Base-by-base conservation (phyloP, 2,329 filamentous ascomycete genomes). In the Geoglossum cookeanum region DNA sequence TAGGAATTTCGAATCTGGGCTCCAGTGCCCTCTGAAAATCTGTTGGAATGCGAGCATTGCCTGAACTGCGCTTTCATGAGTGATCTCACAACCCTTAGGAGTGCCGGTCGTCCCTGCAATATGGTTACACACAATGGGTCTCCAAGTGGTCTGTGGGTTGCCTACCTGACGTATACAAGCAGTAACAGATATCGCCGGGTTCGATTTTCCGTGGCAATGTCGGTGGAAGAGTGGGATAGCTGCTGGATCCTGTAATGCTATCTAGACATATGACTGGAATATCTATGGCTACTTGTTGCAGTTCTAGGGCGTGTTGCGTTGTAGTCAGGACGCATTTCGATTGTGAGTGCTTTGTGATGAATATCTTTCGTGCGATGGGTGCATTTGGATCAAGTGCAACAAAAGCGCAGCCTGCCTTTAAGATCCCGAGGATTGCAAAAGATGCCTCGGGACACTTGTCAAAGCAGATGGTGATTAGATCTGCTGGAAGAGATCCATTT, bases 81-180 rank as follows among this genome's bases (percentile, higher is more conserved):
- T 94, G 52, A 96, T 81, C 59, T 92, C 80, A 62, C 89, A 95
- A 1, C 88, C 88, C 63, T 94, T 94, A 0, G 89, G 88, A 0
- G 81, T 85, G 2, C 88, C 88, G 0, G 88, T 94, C 0, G 88
- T 94, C 3, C 88, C 57, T 58, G 56, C 3, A 13, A 37, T 13
- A 44, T 39, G 22, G 4, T 35, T 52, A 32, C 4, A n/a, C 32
- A 37, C 15, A 17, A 37, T 55, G 13, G 22, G 6, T 8, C 37
- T 15, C 29, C 58, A 55, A 33, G 53, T 13, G 22, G 11, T 32
- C 17, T 22, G 6, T 7, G 2, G 6, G 15, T 3, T 1, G 6
- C 55, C 22, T 57, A 57, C 56, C 87, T 3, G 85, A 91, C 0
- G 88, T 94, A 67, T 94, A 94, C 0, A 94, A 74, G 59, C 87